Conservation (phyloP, 345 rosid species). For the Ailanthus altissimus region DNA sequence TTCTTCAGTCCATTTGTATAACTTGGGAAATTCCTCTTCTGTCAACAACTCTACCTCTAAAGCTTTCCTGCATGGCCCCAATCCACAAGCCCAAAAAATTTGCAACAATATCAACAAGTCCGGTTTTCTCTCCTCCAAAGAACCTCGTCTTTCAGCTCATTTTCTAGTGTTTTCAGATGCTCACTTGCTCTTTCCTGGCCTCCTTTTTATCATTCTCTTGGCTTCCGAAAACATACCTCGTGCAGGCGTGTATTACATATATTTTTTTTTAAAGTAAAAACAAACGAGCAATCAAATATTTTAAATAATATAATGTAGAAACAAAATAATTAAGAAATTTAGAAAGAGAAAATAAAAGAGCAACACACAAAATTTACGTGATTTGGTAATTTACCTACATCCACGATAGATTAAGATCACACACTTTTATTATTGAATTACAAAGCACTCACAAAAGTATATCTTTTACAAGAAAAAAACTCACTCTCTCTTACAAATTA, state of each 20-base stretch:
- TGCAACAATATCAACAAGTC: conserved; percentile 58
- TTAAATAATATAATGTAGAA: no score
- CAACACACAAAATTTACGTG: no score
- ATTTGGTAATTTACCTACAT: no score
- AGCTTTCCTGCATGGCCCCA: conserved; percentile 38
- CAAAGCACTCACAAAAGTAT: no score
- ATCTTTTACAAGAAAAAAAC: no score
- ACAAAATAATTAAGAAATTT: no score
- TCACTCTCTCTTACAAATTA: no score
- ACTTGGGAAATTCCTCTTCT: conserved; percentile 45
- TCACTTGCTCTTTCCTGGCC: conserved; percentile 35
- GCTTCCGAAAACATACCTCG: conserved; percentile 37
- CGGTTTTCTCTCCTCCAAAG: conserved; percentile 66
- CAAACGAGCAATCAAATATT: no score
- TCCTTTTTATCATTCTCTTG: conserved; percentile 30
- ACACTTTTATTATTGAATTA: no score
- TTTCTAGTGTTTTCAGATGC: conserved; percentile 44
- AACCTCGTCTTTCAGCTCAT: conserved; percentile 49
- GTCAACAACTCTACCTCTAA: conserved; percentile 43
- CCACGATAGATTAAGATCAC: no score
- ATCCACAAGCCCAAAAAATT: conserved; percentile 46
- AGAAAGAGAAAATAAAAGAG: no score
- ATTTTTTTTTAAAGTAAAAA: no score
- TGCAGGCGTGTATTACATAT: conserved; percentile 34
- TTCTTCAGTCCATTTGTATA: conserved; percentile 41